phyloP scores from a whole-genome alignment of 768 basidiomycete genomes.

The Tulasnella sp. region DNA sequence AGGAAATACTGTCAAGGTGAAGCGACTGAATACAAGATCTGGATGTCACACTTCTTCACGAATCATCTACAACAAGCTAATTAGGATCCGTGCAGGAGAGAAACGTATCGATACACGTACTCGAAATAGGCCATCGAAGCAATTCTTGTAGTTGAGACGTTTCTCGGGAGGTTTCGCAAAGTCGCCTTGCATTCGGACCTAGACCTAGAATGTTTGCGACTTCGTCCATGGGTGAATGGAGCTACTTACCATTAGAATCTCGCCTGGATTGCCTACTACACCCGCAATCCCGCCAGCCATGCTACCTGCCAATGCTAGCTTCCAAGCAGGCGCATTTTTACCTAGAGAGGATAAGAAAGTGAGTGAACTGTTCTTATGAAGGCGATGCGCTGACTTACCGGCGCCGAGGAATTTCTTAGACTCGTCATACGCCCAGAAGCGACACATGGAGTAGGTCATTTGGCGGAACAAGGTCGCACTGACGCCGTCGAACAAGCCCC shows the following conservation, averaged over 20 bases:
- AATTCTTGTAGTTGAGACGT: conserved; percentile 82
- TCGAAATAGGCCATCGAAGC: conserved; percentile 75
- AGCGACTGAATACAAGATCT: background rate
- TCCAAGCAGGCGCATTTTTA: conserved; percentile 64
- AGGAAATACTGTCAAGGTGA: background rate
- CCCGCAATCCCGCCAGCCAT: conserved; percentile 88
- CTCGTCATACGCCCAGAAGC: conserved; percentile 92
- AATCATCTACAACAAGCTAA: conserved; percentile 54
- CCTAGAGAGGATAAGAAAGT: conserved; percentile 22
- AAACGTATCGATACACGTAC: conserved; percentile 35
- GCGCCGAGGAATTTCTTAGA: conserved; percentile 75
- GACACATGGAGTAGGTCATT: conserved; percentile 84
- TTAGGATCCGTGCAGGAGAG: background rate
- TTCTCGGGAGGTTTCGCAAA: conserved; percentile 81
- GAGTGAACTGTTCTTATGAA: background rate
- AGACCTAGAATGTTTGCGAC: conserved; percentile 18
- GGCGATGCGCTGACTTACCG: conserved; percentile 24
- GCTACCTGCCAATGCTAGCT: conserved; percentile 67
- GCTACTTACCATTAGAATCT: conserved; percentile 26
- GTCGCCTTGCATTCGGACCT: conserved; percentile 80
- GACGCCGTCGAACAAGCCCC: conserved; percentile 75
- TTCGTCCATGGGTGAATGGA: background rate
- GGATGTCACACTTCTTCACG: conserved; percentile 45
- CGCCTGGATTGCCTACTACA: conserved; percentile 79
- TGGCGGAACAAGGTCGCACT: conserved; percentile 83